phyloP scores from a whole-genome alignment of 2,329 filamentous ascomycete genomes.

The Daldinia eschscholtzii region DNA sequence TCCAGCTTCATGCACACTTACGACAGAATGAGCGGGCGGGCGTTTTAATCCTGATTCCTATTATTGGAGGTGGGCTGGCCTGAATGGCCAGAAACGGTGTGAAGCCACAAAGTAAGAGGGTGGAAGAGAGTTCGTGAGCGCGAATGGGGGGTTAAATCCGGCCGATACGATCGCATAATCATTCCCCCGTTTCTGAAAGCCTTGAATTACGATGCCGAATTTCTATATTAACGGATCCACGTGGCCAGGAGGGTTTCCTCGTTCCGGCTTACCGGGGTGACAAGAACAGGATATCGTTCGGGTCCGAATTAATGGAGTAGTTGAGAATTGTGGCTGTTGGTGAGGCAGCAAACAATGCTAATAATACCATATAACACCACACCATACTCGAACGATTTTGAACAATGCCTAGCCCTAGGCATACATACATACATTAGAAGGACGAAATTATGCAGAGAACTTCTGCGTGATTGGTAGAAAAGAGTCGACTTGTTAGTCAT shows the following conservation, averaged over 20 bases:
- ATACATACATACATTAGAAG: not conserved
- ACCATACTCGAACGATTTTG: slow-evolving; percentile 1
- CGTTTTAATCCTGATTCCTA: not conserved
- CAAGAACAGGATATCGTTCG: not conserved
- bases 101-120: not conserved
- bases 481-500: not conserved
- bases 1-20: not conserved
- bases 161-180: slow-evolving; percentile 5
- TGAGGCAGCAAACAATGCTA: slow-evolving; percentile 7
- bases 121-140: not conserved
- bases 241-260: not conserved
- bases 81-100: not conserved
- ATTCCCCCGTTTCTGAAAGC: not conserved
- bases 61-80: not conserved
- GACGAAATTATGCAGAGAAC: not conserved
- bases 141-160: not conserved
- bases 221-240: not conserved
- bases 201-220: not conserved
- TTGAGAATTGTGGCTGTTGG: not conserved
- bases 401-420: not conserved
- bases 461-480: slow-evolving; percentile 5
- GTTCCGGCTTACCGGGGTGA: slow-evolving; percentile 2
- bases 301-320: not conserved
- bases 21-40: not conserved
- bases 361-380: slow-evolving; percentile 1